Evolutionary conservation across 768 basidiomycete species (phyloP), one percentile per base, ranked within the genome.

Genomic region (Boletellus emodensis): DNA sequence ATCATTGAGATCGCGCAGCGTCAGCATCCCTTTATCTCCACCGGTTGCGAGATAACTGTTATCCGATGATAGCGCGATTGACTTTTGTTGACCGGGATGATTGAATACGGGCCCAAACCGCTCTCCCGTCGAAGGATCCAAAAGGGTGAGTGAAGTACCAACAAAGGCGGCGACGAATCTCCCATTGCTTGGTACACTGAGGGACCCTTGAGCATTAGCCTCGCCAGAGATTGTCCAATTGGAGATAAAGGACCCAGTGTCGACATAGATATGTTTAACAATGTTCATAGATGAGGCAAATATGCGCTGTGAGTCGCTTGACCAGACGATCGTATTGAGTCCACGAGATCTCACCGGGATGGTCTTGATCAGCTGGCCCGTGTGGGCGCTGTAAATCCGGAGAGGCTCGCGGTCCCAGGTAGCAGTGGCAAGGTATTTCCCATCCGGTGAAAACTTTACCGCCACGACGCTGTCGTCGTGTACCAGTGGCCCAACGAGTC

Each of bases 51-150:
- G 17, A 28, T 28, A 20, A 6, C 17, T 44, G 8, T 30, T 28
- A 6, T 56, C 42, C 9, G n/a, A 14, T 2, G 52, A 56, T 2
- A 56, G 33, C 11, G 55, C 53, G 1, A 54, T 48, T 12, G 54
- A 38, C 18, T 30, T 26, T 26, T 4, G 26, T 12, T 30, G 20
- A 39, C 32, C 32, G 13, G 42, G 17, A 17, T 44, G 32, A 20
- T 32, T 12, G 9, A 44, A 33, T 12, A 20, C 18, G 13, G 42
- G 32, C 8, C 42, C 42, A 34, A 44, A 18, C 13, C 15, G 42
- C 7, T 48, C 34, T n/a, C 33, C 32, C 4, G 54, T 53, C 2
- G 44, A 48, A 17, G 54, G 6, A 18, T 55, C 54, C 54, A 47
- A 53, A 15, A 55, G 22, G 1, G 51, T 45, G 18, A 55, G 13